Evolutionary conservation across 2,329 filamentous ascomycete species (phyloP), one percentile per base, ranked within the genome.

Genomic region (Fusarium compactum): DNA sequence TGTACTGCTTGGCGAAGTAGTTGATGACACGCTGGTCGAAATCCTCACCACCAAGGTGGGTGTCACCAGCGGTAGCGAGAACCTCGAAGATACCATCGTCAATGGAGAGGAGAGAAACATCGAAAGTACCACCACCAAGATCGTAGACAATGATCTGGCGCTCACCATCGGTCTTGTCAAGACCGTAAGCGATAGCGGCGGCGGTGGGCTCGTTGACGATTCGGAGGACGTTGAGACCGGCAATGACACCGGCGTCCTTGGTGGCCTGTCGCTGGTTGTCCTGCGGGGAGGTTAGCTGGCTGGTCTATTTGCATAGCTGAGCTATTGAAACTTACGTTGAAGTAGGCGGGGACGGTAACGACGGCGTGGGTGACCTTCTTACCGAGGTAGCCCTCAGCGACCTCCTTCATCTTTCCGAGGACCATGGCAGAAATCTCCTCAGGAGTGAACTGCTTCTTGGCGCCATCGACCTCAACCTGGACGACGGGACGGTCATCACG

Each of bases 11-110:
- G 87, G 92, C 91, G 81, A 98, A 94, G 90, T 95, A 89, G 88
- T 92, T 94, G 86, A 98, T 97, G 82, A 98, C 89, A 81, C 95
- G 92, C 89, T 98, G 94, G 83, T 98, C 95, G 82, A 98, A 98
- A 86, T 98, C 95, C 84, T 98, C 95, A 90, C 95, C 95, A 91
- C 95, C 95, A 76, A 98, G 90, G 83, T 97, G 95, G 77, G 95
- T 97, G 82, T 98, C 95, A 94, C 95, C 94, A 80, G 94, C 94
- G 77, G 94, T 97, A 82, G 95, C 92, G 83, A 95, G 84, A 76
- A 98, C 95, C 87, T 97, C 94, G 80, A 98, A 97, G 76, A 97
- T 93, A 81, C 95, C 95, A 80, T 94, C 87, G 77, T 97, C 94
- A 72, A 97, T 96, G 64, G 92, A 96, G 61, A 97, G 90, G 73